Evolutionary conservation across 257 asterid genomes (phyloP).

Genomic region (Scutellaria minor): DNA sequence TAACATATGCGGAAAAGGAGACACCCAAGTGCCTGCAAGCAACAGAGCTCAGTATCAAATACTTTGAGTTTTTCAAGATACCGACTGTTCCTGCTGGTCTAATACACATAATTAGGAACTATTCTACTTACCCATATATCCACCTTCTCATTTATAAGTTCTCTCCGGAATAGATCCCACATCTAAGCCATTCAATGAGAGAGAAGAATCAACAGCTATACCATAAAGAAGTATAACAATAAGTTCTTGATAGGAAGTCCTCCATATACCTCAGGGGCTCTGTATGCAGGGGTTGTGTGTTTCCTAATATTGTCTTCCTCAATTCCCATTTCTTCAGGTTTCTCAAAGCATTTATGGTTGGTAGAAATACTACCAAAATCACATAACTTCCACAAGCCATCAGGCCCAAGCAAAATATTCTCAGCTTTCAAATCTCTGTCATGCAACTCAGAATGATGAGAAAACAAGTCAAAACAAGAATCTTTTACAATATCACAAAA

Average conservation of each 20-base stretch:
- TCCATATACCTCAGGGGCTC: slow-evolving; percentile 95
- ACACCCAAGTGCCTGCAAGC: slow-evolving; percentile 93
- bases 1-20: slow-evolving; percentile 92
- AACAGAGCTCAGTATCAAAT: slow-evolving; percentile 28
- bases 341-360: slow-evolving; percentile 95
- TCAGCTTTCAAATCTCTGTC: slow-evolving; percentile 95
- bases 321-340: slow-evolving; percentile 97
- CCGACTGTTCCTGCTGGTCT: slow-evolving; percentile 13
- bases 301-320: slow-evolving; percentile 98
- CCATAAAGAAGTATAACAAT: slow-evolving; percentile 36
- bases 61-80: background rate
- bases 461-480: slow-evolving; percentile 34
- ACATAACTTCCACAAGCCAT: slow-evolving; percentile 94
- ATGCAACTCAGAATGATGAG: slow-evolving; percentile 42
- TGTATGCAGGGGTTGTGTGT: slow-evolving; percentile 96
- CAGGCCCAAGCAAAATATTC: slow-evolving; percentile 92
- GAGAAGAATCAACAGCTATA: slow-evolving; percentile 51
- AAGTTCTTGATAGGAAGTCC: slow-evolving; percentile 43
- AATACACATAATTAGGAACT: slow-evolving; percentile 21
- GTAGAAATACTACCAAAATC: slow-evolving; percentile 96
- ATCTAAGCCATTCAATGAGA: slow-evolving; percentile 67
- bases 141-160: slow-evolving; percentile 86
- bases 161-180: slow-evolving; percentile 97
- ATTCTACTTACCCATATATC: slow-evolving; percentile 92
- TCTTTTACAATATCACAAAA: slow-evolving; percentile 84